Base-by-base conservation (phyloP, 257 asterid species). In the Misopates orontium region DNA sequence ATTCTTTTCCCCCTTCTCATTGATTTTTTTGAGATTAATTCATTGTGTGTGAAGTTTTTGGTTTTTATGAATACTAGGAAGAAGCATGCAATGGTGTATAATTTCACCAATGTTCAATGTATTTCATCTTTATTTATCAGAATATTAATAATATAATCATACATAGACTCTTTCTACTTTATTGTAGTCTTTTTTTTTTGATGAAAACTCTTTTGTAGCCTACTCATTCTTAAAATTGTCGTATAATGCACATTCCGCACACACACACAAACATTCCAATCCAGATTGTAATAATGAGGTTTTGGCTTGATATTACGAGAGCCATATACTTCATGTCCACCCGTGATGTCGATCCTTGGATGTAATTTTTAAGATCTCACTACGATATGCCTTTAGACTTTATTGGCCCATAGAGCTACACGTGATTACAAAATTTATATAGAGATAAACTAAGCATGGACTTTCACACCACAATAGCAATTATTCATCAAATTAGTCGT, bases 61-160 rank as follows among this genome's bases (percentile, higher is more conserved):
- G 15, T 19, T 31, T 54, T 42, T 50, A 49, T 14, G n/a, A 13
- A 45, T 45, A 39, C 44, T 63, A 68, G 71, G 66, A 67, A 71
- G 42, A 56, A 71, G 40, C 56, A 36, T 42, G 39, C 21, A 14
- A 53, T 63, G 59, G 11, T 51, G 60, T 42, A 17, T 54, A 14
- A 17, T 40, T 56, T 56, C 31, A 24, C 15, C 42, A 64, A 1
- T 40, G 18, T 36, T 23, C 19, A 45, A 2, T 49, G 18, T 22
- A 12, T 57, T 65, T 18, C 15, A 8, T 32, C 11, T 18, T 19
- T 4, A 39, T 67, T n/a, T 14, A 6, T 36, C 64, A 39, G 42
- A 10, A 24, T 1, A n/a, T 24, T 67, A 10, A 22, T n/a, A 31
- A 41, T 41, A 3, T 36, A 9, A 10, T 25, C 47, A 60, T 10